Percentiles rank a stretch among this genome's conserved stretches.
Evolutionary conservation across 805 yeast genomes (phyloP).

Genomic region (Nadsonia fulvescens): DNA sequence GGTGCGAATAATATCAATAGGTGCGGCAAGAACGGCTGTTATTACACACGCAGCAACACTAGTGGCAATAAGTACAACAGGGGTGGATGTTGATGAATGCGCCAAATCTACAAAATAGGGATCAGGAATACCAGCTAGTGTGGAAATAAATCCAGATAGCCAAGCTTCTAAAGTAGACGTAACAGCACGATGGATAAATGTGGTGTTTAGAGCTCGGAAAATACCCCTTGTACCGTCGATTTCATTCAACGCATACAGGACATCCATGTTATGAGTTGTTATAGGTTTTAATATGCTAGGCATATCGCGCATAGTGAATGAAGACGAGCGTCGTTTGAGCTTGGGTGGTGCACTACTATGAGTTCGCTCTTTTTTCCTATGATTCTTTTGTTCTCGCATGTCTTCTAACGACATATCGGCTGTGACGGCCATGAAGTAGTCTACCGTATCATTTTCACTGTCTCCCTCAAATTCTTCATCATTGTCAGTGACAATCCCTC

Average conservation of each 20-base stretch:
- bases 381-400: slow-evolving; percentile 1
- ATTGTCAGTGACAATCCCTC: slow-evolving; percentile 8
- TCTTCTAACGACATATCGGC: slow-evolving; percentile 7
- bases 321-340: slow-evolving; percentile 3
- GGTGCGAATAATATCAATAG: slow-evolving; percentile 66
- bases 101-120: slow-evolving; percentile 58
- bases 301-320: slow-evolving; percentile 2
- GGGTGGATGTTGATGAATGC: slow-evolving; percentile 67
- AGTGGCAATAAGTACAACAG: slow-evolving; percentile 45
- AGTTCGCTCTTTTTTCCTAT: neutral
- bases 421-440: slow-evolving; percentile 22
- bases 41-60: slow-evolving; percentile 55
- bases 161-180: slow-evolving; percentile 72
- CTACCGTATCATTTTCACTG: slow-evolving; percentile 26
- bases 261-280: slow-evolving; percentile 17
- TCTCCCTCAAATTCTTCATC: slow-evolving; percentile 15
- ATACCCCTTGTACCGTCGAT: slow-evolving; percentile 45
- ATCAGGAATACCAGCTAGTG: slow-evolving; percentile 68
- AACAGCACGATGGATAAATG: slow-evolving; percentile 61
- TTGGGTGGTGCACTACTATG: slow-evolving; percentile 4
- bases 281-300: slow-evolving; percentile 3
- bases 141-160: slow-evolving; percentile 77
- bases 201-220: slow-evolving; percentile 57
- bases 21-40: slow-evolving; percentile 58
- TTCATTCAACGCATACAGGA: slow-evolving; percentile 34